Conservation (phyloP, 129 eudicot genomes). For the Mikania micrantha region DNA sequence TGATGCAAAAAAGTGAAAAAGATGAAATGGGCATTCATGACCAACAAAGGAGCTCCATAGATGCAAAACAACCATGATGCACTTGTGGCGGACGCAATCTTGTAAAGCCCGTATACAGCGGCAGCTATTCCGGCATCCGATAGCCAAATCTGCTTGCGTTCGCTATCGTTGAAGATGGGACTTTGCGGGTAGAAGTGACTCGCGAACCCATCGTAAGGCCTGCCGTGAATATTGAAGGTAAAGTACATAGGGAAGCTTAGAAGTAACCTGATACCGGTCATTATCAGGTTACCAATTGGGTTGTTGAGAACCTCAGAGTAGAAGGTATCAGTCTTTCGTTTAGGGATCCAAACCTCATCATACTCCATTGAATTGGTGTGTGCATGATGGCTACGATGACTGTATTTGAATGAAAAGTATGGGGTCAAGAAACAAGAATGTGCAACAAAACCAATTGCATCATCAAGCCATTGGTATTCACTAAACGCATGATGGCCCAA, state of each 20-base stretch:
- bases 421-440: constrained; percentile 49
- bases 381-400: constrained; percentile 57
- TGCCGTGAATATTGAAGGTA: constrained; percentile 39
- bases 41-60: constrained; percentile 40
- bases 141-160: constrained; percentile 35
- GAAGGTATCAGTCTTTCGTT: constrained; percentile 34
- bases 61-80: constrained; percentile 36
- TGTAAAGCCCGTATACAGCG: constrained; percentile 23
- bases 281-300: constrained; percentile 35
- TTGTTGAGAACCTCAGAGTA: constrained; percentile 42
- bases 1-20: constrained; percentile 48
- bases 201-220: constrained; percentile 39
- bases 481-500: constrained; percentile 20
- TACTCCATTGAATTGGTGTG: constrained; percentile 51
- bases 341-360: constrained; percentile 53
- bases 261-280: constrained; percentile 29
- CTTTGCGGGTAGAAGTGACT: constrained; percentile 50
- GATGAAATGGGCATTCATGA: constrained; percentile 44
- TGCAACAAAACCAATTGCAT: constrained; percentile 29
- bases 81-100: constrained; percentile 26
- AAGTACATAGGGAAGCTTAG: constrained; percentile 51
- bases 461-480: constrained; percentile 21
- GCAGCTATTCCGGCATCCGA: constrained; percentile 38
- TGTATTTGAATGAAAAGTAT: constrained; percentile 49
- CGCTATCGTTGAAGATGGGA: constrained; percentile 43